Evolutionary conservation across 108 stramenopile species (phyloP), one percentile per base, ranked within the genome.

Genomic region (Pseudonitzschia delicatissima): DNA sequence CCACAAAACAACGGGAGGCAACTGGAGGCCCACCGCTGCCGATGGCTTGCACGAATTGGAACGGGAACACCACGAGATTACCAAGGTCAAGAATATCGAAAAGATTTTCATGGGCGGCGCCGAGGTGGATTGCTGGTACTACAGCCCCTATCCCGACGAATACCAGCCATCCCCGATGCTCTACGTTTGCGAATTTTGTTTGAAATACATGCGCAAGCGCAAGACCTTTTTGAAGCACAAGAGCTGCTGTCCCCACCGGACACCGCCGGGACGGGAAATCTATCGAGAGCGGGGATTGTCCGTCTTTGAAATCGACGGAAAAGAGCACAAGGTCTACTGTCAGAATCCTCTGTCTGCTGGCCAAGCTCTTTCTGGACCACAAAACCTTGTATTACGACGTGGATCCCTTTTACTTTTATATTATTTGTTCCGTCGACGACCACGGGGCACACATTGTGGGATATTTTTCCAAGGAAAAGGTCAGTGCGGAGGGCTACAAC

Each of bases 361-460:
- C 99, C 35, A 99, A 99, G 74, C 87, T 99, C 23, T 99, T 99
- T 76, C 79, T 99, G 35, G 99, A 99, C 74, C 99, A 99, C 86
- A 99, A 99, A 75, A 99, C 98, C 0, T 78, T 99, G 45, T 99
- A 97, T 74, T 99, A 87, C 69, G 99, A 99, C 77, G 97, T 98
- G 12, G 97, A 98, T 65, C 98, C 98, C 0, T 99, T 99, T 74
- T 81, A 94, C 52, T 99, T 99, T 76, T 99, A 99, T 69, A 91
- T 99, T 17, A 78, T 99, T 40, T 96, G 95, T 67, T 82, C 93
- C 29, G 87, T 89, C 29, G 88, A 85, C 72, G 79, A 92, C 34
- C 21, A 62, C 12, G 79, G 93, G 45, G 70, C 85, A 45, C 89
- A 89, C 64, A 79, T 96, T 66, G 93, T 97, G 8, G 99, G 99